phyloP scores from a whole-genome alignment of 2,329 filamentous ascomycete species.

The Coniochaeta ligniaria region DNA sequence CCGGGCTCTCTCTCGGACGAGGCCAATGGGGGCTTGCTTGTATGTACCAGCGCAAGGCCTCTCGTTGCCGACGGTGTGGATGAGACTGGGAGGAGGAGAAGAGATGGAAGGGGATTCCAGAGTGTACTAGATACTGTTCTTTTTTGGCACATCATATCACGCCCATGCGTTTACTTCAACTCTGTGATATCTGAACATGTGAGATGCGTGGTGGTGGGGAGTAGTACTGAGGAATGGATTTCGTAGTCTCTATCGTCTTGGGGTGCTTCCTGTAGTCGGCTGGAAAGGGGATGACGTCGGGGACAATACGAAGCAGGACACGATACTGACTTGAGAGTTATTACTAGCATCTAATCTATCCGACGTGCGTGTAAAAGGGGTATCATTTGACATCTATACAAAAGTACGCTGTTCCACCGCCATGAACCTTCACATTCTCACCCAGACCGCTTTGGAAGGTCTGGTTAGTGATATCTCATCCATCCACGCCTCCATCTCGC shows the following conservation, averaged over 20 bases:
- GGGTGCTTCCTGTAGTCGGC: no score
- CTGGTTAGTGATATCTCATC: neutral
- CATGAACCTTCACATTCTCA: neutral
- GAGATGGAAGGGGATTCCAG: neutral
- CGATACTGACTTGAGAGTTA: no score
- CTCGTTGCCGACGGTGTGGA: neutral
- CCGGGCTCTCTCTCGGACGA: no score
- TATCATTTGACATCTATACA: neutral
- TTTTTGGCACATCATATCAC: conserved; percentile 1
- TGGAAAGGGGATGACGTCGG: no score
- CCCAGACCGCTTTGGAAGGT: neutral
- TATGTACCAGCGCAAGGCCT: neutral
- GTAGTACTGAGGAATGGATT: no score
- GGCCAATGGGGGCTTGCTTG: no score
- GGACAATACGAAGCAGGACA: no score
- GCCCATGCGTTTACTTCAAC: neutral
- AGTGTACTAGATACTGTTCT: conserved; percentile 10
- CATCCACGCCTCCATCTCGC: neutral
- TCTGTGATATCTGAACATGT: neutral
- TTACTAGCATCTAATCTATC: no score
- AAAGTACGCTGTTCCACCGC: neutral
- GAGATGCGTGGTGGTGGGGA: no score
- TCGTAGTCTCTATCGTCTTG: no score
- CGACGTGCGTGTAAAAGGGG: neutral
- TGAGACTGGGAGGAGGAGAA: neutral